A percentile compares a stretch with the other conserved stretches of the same genome.
These are phyloP conservation scores for Aspergillus bertholletiae DNA, from an alignment of 495 filamentous ascomycete species.

Conservation along the genomic window DNA sequence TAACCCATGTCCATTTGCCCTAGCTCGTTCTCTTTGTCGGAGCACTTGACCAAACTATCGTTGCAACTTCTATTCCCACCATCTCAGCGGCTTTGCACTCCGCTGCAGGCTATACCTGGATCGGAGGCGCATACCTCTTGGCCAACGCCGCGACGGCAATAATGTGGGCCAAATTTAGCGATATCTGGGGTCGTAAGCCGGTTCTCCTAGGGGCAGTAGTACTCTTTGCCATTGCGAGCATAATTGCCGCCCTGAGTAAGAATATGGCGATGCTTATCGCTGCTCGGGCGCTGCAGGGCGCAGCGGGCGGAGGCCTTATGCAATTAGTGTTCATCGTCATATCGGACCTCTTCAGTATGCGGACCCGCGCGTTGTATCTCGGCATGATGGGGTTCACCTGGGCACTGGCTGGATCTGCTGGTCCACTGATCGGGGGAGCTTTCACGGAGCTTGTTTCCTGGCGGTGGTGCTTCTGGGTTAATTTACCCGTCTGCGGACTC, in stretches of 20 bases:
- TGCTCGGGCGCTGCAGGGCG: slow-evolving; percentile 53
- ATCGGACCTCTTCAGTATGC: slow-evolving; percentile 57
- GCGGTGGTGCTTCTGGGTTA: slow-evolving; percentile 73
- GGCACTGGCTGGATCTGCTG: slow-evolving; percentile 55
- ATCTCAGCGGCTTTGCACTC: slow-evolving; percentile 56
- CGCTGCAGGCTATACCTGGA: slow-evolving; percentile 62
- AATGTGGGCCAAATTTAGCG: slow-evolving; percentile 56
- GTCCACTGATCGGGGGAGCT: slow-evolving; percentile 66
- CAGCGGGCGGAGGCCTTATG: slow-evolving; percentile 51
- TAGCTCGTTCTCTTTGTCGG: slow-evolving; percentile 50
- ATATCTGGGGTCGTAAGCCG: slow-evolving; percentile 60
- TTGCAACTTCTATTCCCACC: slow-evolving; percentile 58
- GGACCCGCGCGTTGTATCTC: slow-evolving; percentile 32
- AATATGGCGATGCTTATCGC: slow-evolving; percentile 54
- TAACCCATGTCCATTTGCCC: too few species aligned
- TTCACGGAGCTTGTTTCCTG: slow-evolving; percentile 61
- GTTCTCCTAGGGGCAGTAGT: slow-evolving; percentile 46
- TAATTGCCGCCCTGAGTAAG: slow-evolving; percentile 44
- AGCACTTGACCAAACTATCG: slow-evolving; percentile 60
- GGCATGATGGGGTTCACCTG: slow-evolving; percentile 54
- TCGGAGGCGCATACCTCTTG: slow-evolving; percentile 63
- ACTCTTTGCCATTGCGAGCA: slow-evolving; percentile 38
- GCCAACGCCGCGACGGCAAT: slow-evolving; percentile 50
- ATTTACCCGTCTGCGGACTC: slow-evolving; percentile 59
- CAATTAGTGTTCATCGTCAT: slow-evolving; percentile 54